These are phyloP conservation scores for Picea glauca DNA, from an alignment of 75 land plant species.

Conservation along the genomic window DNA sequence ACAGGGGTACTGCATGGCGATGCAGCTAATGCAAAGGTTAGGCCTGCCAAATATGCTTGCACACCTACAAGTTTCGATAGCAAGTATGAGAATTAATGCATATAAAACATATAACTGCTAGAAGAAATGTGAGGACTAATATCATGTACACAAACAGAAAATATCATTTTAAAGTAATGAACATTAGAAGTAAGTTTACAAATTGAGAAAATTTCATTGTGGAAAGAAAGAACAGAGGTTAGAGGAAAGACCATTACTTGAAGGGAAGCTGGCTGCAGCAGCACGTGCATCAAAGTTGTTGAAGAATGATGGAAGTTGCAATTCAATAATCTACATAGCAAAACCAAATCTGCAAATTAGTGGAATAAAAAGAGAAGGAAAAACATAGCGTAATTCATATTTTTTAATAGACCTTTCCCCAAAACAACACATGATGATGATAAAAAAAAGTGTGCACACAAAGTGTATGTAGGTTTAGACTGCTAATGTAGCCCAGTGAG, in stretches of 20 bases:
- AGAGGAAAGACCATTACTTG: conserved; percentile 45
- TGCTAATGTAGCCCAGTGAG: not conserved
- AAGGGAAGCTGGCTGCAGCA: conserved; percentile 93
- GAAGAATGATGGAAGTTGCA: conserved; percentile 95
- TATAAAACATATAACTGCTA: not conserved
- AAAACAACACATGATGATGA: not conserved
- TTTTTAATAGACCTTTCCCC: not conserved
- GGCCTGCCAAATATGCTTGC: conserved; percentile 98
- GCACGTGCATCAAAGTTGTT: conserved; percentile 81
- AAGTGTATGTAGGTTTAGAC: not conserved
- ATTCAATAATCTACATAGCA: conserved; percentile 69
- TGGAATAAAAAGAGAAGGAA: not conserved
- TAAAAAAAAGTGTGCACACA: not conserved
- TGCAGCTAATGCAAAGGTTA: conserved; percentile 97
- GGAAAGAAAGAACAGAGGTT: not conserved
- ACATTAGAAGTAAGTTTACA: not conserved
- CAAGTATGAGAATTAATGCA: not conserved
- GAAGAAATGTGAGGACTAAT: not conserved
- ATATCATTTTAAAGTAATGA: not conserved
- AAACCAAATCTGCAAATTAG: not conserved
- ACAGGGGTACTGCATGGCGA: conserved; percentile 99
- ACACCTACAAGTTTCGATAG: conserved; percentile 50
- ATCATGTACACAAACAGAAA: not conserved
- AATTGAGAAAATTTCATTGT: not conserved
- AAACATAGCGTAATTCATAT: not conserved